phyloP scores from a whole-genome alignment of 2,329 filamentous ascomycete genomes.

The Allantophomopsis lycopodina region DNA sequence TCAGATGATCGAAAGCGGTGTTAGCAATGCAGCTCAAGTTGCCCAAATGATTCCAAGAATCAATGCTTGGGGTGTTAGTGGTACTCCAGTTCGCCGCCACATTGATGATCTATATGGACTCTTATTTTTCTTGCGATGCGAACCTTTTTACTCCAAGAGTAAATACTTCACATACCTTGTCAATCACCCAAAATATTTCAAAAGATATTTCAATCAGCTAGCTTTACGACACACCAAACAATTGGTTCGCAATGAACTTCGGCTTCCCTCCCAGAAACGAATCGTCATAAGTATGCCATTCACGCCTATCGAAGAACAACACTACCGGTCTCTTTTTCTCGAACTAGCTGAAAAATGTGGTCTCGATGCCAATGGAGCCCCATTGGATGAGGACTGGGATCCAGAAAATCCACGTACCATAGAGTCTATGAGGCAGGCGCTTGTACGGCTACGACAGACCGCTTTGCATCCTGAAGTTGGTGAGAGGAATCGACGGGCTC shows the following conservation, averaged over 20 bases:
- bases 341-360: constrained; percentile 61
- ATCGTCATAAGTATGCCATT: constrained; percentile 85
- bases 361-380: constrained; percentile 49
- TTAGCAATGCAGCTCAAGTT: constrained; percentile 70
- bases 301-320: constrained; percentile 78
- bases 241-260: constrained; percentile 63
- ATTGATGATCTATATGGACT: constrained; percentile 63
- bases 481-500: constrained; percentile 44
- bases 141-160: constrained; percentile 50
- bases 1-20: constrained; percentile 86
- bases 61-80: constrained; percentile 86
- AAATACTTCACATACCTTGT: not conserved
- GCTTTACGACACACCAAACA: constrained; percentile 79
- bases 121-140: constrained; percentile 65
- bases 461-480: constrained; percentile 79
- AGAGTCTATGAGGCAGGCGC: constrained; percentile 66
- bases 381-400: constrained; percentile 48
- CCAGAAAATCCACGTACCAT: constrained; percentile 39
- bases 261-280: constrained; percentile 69
- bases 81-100: constrained; percentile 68
- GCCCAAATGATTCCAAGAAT: constrained; percentile 68
- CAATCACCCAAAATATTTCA: constrained; percentile 29
- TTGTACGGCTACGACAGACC: constrained; percentile 66
- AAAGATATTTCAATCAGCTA: constrained; percentile 54
- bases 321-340: constrained; percentile 65